Evolutionary conservation across 345 rosid genomes (phyloP).

Genomic region (Punica granatum): DNA sequence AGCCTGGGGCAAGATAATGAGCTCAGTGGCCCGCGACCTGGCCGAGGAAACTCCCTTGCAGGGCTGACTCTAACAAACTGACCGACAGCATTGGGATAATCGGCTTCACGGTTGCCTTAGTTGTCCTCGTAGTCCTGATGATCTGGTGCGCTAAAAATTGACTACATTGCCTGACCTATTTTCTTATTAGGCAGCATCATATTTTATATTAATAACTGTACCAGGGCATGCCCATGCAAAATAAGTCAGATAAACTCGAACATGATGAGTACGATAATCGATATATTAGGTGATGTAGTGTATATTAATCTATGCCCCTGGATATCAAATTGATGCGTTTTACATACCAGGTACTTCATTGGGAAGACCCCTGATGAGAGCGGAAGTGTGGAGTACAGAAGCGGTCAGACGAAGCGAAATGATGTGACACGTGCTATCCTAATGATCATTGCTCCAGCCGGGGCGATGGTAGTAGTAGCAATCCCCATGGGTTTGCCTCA

Average conservation of each 20-base stretch:
- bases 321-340: neutral
- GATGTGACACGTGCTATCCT: slow-evolving; percentile 20
- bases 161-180: no score
- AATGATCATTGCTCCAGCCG: slow-evolving; percentile 25
- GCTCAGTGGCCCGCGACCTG: no score
- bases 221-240: no score
- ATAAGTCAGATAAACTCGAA: no score
- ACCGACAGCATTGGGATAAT: no score
- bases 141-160: neutral
- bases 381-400: slow-evolving; percentile 15
- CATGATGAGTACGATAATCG: neutral
- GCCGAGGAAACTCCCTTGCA: no score
- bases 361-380: slow-evolving; percentile 24
- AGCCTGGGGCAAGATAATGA: no score
- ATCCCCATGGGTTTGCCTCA: slow-evolving; percentile 37
- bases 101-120: no score
- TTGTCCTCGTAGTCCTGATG: slow-evolving; percentile 20
- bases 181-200: neutral
- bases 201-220: neutral
- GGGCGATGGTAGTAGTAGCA: slow-evolving; percentile 28
- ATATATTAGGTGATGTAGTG: no score
- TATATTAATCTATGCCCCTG: no score
- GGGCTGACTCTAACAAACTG: no score
- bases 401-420: slow-evolving; percentile 14
- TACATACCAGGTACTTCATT: slow-evolving; percentile 20